phyloP scores from a whole-genome alignment of 768 basidiomycete genomes.

The Cubamyces lactineus region DNA sequence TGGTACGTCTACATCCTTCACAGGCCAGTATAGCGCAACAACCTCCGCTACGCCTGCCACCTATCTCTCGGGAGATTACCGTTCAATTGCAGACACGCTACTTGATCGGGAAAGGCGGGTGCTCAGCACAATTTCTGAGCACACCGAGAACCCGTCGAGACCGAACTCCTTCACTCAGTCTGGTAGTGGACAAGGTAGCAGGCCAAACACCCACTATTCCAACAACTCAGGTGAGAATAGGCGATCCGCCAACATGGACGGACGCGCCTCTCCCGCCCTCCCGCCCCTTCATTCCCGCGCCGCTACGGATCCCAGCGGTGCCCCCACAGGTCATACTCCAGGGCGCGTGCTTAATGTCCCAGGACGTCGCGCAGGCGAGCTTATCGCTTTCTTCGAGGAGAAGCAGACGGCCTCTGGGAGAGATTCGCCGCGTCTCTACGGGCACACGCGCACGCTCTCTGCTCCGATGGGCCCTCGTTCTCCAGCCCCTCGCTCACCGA shows the following conservation, averaged over 20 bases:
- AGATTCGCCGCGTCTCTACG: constrained; percentile 36
- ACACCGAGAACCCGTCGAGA: constrained; percentile 70
- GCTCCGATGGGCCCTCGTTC: constrained; percentile 40
- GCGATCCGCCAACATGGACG: constrained; percentile 48
- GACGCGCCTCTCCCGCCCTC: constrained; percentile 39
- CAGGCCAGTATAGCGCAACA: constrained; percentile 22
- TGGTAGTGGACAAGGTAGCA: constrained; percentile 37
- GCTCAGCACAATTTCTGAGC: constrained; percentile 79
- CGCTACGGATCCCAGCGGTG: constrained; percentile 57
- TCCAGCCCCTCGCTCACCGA: constrained; percentile 39
- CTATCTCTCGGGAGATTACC: constrained; percentile 33
- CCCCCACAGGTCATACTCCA: constrained; percentile 39
- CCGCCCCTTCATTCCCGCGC: constrained; percentile 51
- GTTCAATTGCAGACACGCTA: constrained; percentile 44
- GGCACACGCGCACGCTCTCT: constrained; percentile 61
- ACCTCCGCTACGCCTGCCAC: constrained; percentile 38
- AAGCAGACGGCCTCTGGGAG: constrained; percentile 42
- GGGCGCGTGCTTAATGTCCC: constrained; percentile 36
- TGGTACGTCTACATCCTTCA: constrained; percentile 23
- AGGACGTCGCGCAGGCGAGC: constrained; percentile 58
- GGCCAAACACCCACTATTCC: constrained; percentile 42
- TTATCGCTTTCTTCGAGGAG: constrained; percentile 77
- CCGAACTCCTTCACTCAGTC: constrained; percentile 48
- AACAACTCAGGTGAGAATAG: constrained; percentile 49
- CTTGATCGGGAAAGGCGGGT: constrained; percentile 48